These are phyloP conservation scores for Zychaea mexicana DNA, from an alignment of 371 early-diverging fungal genomes.

Conservation along the genomic window DNA sequence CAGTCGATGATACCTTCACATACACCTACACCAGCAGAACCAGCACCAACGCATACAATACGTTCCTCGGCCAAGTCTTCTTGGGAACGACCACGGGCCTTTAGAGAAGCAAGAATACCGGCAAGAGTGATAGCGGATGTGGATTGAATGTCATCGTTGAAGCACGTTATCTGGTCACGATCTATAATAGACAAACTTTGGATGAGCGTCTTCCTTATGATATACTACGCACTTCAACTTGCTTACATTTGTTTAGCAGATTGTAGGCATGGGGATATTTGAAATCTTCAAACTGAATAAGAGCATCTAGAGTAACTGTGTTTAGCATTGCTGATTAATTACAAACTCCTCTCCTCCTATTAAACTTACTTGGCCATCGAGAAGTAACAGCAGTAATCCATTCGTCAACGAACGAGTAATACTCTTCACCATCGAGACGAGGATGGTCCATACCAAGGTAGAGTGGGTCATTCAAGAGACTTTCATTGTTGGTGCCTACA, in stretches of 20 bases:
- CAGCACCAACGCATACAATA: conserved; percentile 69
- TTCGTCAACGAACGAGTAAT: conserved; percentile 68
- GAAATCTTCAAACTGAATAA: conserved; percentile 63
- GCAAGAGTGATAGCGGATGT: conserved; percentile 67
- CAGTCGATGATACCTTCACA: conserved; percentile 67
- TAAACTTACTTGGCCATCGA: conserved; percentile 62
- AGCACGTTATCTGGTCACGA: conserved; percentile 59
- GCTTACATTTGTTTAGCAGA: conserved; percentile 58
- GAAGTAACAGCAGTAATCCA: conserved; percentile 63
- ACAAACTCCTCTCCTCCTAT: background rate
- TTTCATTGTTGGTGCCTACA: conserved; percentile 67
- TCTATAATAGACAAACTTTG: conserved; percentile 33
- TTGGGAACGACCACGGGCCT: conserved; percentile 50
- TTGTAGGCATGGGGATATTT: conserved; percentile 61
- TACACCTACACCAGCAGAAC: conserved; percentile 71
- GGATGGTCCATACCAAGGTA: conserved; percentile 70
- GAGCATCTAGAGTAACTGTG: conserved; percentile 30
- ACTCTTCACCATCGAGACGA: conserved; percentile 61
- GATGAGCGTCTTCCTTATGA: too few relatives aligned
- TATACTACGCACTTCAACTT: background rate
- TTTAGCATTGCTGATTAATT: background rate
- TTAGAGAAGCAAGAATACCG: conserved; percentile 62
- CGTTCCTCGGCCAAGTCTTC: conserved; percentile 48
- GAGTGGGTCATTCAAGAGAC: conserved; percentile 59
- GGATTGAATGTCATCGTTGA: conserved; percentile 74